These are phyloP conservation scores for Aspergillus hiratsukae DNA, from an alignment of 2,329 filamentous ascomycete genomes.

Conservation along the genomic window DNA sequence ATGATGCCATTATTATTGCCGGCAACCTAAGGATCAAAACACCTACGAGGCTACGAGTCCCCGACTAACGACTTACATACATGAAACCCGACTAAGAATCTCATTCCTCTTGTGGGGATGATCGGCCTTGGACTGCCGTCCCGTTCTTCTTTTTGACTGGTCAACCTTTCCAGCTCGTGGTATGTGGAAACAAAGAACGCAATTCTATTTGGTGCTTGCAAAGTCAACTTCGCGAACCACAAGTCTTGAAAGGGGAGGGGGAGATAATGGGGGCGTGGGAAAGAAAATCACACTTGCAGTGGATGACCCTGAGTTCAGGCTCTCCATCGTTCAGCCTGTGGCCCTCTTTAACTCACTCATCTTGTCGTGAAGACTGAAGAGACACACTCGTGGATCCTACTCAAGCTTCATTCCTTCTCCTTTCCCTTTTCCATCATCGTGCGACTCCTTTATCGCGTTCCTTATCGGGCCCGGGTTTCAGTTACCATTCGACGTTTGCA, in stretches of 20 bases:
- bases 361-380: conserved; percentile 5
- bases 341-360: background rate
- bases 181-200: conserved; percentile 1
- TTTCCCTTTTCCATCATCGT: background rate
- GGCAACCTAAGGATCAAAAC: background rate
- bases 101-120: conserved; percentile 21
- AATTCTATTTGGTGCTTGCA: background rate
- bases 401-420: background rate
- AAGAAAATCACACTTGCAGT: background rate
- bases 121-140: conserved; percentile 22
- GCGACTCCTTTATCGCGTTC: background rate
- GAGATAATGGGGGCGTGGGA: background rate
- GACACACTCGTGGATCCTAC: conserved; percentile 14
- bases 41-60: background rate
- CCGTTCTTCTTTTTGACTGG: conserved; percentile 11
- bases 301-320: background rate
- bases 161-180: conserved; percentile 13
- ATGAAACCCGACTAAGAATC: conserved; percentile 15
- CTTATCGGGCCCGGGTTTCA: background rate
- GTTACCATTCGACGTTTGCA: background rate
- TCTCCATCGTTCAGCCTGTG: no score
- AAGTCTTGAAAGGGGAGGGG: background rate
- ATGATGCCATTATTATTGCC: background rate
- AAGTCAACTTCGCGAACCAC: background rate
- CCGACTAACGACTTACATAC: background rate